These are phyloP conservation scores for Blastomyces parvus DNA, from an alignment of 2,329 filamentous ascomycete species.

Conservation along the genomic window DNA sequence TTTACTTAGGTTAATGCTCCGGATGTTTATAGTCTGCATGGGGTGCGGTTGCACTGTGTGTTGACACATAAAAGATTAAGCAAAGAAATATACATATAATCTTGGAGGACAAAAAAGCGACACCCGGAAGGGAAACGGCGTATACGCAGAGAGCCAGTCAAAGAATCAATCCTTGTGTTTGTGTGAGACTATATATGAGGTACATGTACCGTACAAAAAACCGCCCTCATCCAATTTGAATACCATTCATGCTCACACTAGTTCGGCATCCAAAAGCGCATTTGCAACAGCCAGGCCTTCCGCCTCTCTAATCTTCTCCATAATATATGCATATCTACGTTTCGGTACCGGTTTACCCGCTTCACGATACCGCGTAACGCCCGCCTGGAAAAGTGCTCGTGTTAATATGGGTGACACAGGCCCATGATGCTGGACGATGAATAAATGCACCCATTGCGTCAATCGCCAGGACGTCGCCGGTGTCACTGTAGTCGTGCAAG, in stretches of 20 bases:
- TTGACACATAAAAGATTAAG: not conserved
- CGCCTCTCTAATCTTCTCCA: slow-evolving; percentile 33
- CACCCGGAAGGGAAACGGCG: not conserved
- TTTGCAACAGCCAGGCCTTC: slow-evolving; percentile 37
- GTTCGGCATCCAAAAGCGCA: slow-evolving; percentile 15
- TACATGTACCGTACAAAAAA: not conserved
- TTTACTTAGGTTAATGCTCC: not conserved
- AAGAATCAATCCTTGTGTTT: not conserved
- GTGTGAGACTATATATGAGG: not conserved
- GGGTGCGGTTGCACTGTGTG: not conserved
- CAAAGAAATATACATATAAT: not conserved
- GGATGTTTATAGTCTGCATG: not conserved
- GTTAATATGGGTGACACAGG: slow-evolving; percentile 37
- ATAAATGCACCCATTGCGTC: slow-evolving; percentile 40
- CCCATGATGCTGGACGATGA: slow-evolving; percentile 34
- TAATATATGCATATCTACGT: slow-evolving; percentile 35
- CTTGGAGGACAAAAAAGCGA: not conserved
- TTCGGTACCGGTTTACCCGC: slow-evolving; percentile 28
- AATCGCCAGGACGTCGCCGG: slow-evolving; percentile 37
- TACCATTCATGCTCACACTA: not conserved
- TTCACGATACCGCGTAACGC: slow-evolving; percentile 37
- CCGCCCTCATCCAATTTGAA: not conserved
- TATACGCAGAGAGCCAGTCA: too few species aligned
- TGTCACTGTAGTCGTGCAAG: slow-evolving; percentile 28
- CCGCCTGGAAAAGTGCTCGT: slow-evolving; percentile 43